Evolutionary conservation across 225 moss, liverwort and hornwort species (phyloP).

Genomic region (Marchantia paleacea): DNA sequence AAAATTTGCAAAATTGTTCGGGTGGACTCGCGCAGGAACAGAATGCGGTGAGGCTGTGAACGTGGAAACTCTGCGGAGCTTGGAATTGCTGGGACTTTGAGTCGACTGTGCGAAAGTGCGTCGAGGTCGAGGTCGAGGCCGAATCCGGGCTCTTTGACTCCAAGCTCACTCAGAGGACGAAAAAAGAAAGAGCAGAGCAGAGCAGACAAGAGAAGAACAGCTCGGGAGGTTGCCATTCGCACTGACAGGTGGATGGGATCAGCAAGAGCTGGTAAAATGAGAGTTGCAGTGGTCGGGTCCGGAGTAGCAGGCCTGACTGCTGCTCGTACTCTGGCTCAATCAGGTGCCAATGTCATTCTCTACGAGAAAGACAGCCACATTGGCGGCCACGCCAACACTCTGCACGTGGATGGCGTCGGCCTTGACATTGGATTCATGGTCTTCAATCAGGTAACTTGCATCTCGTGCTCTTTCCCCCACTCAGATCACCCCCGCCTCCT

Average conservation of each 20-base stretch:
- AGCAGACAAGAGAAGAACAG: neutral
- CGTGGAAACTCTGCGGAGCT: neutral
- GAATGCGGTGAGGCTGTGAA: neutral
- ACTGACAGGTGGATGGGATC: neutral
- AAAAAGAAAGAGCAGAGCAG: neutral
- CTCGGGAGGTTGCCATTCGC: neutral
- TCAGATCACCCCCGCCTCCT: no score
- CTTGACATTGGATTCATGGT: conserved; percentile 93
- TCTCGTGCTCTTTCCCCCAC: no score
- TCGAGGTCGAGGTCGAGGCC: neutral
- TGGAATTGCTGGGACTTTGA: neutral
- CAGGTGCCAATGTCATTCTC: conserved; percentile 54
- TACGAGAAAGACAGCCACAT: conserved; percentile 66
- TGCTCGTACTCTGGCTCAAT: conserved; percentile 58
- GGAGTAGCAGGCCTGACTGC: conserved; percentile 76
- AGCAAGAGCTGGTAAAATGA: conserved; percentile 35
- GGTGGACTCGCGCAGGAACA: neutral
- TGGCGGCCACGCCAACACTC: conserved; percentile 73
- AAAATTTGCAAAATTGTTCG: neutral
- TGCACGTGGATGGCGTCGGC: conserved; percentile 54
- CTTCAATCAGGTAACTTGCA: conserved; percentile 21
- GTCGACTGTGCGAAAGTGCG: no score
- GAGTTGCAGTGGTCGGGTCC: conserved; percentile 78
- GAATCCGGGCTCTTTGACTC: neutral
- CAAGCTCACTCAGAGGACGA: no score